These are phyloP conservation scores for Starmerella stigmatis DNA, from an alignment of 805 yeast species.

Conservation along the genomic window DNA sequence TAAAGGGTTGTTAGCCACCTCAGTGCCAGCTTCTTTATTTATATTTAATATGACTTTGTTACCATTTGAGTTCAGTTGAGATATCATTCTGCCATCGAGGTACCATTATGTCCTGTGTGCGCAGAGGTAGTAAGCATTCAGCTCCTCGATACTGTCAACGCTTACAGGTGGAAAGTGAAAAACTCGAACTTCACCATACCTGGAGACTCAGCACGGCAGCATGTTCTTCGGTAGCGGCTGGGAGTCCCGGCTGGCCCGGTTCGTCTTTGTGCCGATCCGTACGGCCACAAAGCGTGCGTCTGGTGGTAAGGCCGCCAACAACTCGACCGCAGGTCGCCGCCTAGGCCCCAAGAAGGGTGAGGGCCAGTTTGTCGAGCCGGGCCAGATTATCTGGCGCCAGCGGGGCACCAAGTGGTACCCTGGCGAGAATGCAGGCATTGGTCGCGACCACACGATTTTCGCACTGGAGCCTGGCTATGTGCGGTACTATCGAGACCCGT, in stretches of 20 bases:
- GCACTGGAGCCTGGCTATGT: slow-evolving; percentile 92
- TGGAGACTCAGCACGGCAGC: background rate
- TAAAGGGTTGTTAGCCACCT: no score
- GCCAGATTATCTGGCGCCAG: slow-evolving; percentile 84
- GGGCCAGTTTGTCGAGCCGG: slow-evolving; percentile 63
- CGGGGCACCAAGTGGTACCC: slow-evolving; percentile 93
- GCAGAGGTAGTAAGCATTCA: no score
- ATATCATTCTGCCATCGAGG: no score
- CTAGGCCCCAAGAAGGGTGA: slow-evolving; percentile 84
- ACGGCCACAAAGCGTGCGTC: slow-evolving; percentile 89
- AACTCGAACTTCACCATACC: background rate
- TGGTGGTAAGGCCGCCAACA: slow-evolving; percentile 88
- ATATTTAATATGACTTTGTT: no score
- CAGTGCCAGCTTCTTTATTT: no score
- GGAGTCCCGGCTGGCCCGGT: slow-evolving; percentile 19
- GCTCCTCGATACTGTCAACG: background rate
- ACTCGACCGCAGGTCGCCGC: slow-evolving; percentile 90
- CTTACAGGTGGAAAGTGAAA: slow-evolving; percentile 4
- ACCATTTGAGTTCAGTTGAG: no score
- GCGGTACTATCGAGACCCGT: slow-evolving; percentile 84
- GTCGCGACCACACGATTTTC: slow-evolving; percentile 85
- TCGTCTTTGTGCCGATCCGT: slow-evolving; percentile 41
- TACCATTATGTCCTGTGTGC: no score
- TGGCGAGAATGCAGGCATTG: slow-evolving; percentile 76
- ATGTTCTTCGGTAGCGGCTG: slow-evolving; percentile 12